A percentile compares a stretch with the other conserved stretches of the same genome.
phyloP scores from a whole-genome alignment of 768 basidiomycete species.

The Cantharellus anzutake region DNA sequence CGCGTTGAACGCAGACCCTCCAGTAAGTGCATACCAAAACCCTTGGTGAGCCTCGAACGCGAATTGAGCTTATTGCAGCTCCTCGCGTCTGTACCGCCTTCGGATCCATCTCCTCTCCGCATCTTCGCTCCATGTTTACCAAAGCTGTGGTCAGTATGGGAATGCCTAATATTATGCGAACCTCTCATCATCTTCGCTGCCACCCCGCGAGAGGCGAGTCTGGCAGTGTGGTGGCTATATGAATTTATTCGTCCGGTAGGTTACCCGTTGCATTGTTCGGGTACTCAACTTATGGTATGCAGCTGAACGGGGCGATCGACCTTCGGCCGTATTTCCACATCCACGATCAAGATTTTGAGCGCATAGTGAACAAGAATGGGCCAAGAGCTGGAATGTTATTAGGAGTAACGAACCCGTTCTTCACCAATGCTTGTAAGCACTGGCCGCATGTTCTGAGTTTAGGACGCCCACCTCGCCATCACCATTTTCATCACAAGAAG shows the following conservation, averaged over 20 bases:
- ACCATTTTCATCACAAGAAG: no score
- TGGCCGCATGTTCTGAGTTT: conserved; percentile 62
- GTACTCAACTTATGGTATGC: not conserved
- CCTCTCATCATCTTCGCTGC: conserved; percentile 70
- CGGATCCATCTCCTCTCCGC: conserved; percentile 13
- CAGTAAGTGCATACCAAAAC: no score
- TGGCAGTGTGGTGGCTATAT: conserved; percentile 82
- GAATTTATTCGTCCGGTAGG: conserved; percentile 70
- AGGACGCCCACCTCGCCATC: conserved; percentile 16
- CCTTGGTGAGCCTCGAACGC: no score
- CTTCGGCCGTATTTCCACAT: conserved; percentile 92
- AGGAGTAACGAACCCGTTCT: conserved; percentile 80
- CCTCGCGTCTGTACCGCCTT: conserved; percentile 16
- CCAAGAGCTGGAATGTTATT: conserved; percentile 59
- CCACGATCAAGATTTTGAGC: conserved; percentile 68
- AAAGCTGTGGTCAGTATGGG: conserved; percentile 46
- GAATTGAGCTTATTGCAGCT: conserved; percentile 9
- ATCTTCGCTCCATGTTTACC: conserved; percentile 19
- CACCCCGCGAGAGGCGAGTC: conserved; percentile 65
- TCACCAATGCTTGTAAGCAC: conserved; percentile 57
- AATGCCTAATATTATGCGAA: conserved; percentile 80
- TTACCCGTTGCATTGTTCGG: conserved; percentile 1
- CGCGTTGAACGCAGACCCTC: no score
- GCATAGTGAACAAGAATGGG: conserved; percentile 64
- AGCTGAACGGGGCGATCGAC: conserved; percentile 75